Evolutionary conservation across 768 basidiomycete genomes (phyloP), one percentile per base, ranked within the genome.

Genomic region (Trametes cubensis): DNA sequence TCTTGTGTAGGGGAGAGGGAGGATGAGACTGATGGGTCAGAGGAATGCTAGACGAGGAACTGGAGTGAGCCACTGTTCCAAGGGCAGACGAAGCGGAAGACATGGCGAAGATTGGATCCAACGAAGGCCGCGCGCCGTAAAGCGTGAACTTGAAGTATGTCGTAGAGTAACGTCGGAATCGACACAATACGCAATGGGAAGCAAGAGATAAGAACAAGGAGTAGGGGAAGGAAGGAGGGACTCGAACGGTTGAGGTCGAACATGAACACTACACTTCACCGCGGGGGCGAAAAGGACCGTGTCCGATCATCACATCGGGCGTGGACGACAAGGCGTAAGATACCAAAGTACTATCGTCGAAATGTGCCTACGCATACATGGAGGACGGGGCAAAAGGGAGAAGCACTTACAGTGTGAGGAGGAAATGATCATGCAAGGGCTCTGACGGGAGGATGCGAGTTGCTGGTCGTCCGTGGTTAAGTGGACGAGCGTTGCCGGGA

Each of bases 1-100:
- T 93, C 41, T 76, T 80, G 80, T 80, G 67, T 59, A 64, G 48
- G 7, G 67, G 63, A 28, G 62, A 48, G 7, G 47, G 25, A 28
- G 55, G 39, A 15, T n/a, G 25, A 2, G 47, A 21, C 30, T 20
- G 34, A 40, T 15, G 51, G 38, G 14, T 55, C 55, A 52, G 20
- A 26, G 57, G 42, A 51, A 56, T 41, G 61, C 65, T 66, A 60
- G 61, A 58, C 41, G 60, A 52, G 44, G 59, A 48, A 48, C 42
- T 45, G 44, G 40, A 25, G 63, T 66, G 62, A 64, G 64, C 42
- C 7, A n/a, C 46, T 10, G 26, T 15, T n/a, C 40, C 56, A 39
- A 54, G 15, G 14, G 30, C 8, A 28, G 40, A 59, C 18, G 49
- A 34, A 13, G 44, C 45, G 46, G 60, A 63, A 48, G 64, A 56